These are phyloP conservation scores for Tylopilus sp. DNA, from an alignment of 1,284 basidiomycete species.

Conservation along the genomic window DNA sequence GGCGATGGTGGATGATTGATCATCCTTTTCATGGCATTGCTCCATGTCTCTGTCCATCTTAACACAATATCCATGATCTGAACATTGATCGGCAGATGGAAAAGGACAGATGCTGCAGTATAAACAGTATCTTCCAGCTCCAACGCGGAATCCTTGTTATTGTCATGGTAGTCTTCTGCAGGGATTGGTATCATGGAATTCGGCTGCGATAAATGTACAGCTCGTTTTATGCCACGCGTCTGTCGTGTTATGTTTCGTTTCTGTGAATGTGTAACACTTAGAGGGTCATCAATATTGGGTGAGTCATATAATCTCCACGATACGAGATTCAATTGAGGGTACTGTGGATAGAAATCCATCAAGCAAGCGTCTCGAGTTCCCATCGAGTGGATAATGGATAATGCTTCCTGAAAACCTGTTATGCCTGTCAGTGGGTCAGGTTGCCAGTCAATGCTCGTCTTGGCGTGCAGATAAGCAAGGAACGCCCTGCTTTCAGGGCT, in stretches of 20 bases:
- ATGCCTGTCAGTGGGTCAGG: slow-evolving; percentile 57
- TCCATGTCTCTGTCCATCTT: background rate
- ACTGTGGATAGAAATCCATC: background rate
- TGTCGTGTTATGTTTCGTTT: no score
- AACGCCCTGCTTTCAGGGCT: slow-evolving; percentile 49
- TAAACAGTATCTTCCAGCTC: background rate
- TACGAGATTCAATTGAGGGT: background rate
- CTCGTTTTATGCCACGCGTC: background rate
- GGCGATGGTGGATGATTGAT: background rate
- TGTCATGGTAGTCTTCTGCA: background rate
- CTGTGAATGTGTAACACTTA: no score
- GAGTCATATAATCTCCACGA: no score
- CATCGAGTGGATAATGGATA: slow-evolving; percentile 47
- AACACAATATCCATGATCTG: background rate
- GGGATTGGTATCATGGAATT: no score
- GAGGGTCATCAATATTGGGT: no score
- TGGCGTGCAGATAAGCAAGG: slow-evolving; percentile 57
- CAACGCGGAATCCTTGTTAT: no score
- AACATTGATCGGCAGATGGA: background rate
- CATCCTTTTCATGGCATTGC: background rate
- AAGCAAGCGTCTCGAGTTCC: no score
- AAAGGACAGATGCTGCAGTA: background rate
- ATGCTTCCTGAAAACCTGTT: slow-evolving; percentile 59
- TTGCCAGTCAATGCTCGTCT: slow-evolving; percentile 49
- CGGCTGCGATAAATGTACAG: background rate